A percentile compares a stretch with the other conserved stretches of the same genome.
These are phyloP conservation scores for Flaveria ramosissima DNA, from an alignment of 129 eudicot species.

Conservation along the genomic window DNA sequence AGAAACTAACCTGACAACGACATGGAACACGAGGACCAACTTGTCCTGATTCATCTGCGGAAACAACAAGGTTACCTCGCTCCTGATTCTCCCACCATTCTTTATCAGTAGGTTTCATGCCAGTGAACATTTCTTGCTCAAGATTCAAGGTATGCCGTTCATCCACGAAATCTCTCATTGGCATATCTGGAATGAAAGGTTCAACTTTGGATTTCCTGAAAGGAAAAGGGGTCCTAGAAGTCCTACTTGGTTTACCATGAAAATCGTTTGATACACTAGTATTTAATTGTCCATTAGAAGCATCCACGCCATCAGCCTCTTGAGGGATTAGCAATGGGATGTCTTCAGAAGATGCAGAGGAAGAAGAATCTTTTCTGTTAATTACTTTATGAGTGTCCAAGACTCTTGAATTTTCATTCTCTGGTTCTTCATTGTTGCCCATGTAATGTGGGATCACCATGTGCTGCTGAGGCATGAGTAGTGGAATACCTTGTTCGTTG, in stretches of 20 bases:
- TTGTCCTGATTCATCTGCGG: constrained; percentile 82
- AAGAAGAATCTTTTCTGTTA: constrained; percentile 56
- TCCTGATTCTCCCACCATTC: constrained; percentile 99
- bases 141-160: constrained; percentile 43
- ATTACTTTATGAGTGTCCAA: constrained; percentile 35
- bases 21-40: constrained; percentile 96
- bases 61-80: constrained; percentile 77
- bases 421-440: constrained; percentile 55
- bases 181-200: constrained; percentile 64
- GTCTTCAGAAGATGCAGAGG: constrained; percentile 76
- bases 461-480: constrained; percentile 97
- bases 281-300: constrained; percentile 43
- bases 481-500: constrained; percentile 85
- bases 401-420: constrained; percentile 32
- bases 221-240: constrained; percentile 60
- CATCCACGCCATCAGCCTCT: constrained; percentile 63
- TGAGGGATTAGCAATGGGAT: constrained; percentile 88
- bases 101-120: constrained; percentile 52
- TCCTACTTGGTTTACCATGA: constrained; percentile 60
- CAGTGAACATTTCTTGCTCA: constrained; percentile 39
- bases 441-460: constrained; percentile 98
- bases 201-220: constrained; percentile 68
- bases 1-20: constrained; percentile 80
- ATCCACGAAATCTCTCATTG: constrained; percentile 92
- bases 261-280: constrained; percentile 48